Base-by-base conservation (phyloP, 805 yeast genomes). In the Yarrowia sp. region DNA sequence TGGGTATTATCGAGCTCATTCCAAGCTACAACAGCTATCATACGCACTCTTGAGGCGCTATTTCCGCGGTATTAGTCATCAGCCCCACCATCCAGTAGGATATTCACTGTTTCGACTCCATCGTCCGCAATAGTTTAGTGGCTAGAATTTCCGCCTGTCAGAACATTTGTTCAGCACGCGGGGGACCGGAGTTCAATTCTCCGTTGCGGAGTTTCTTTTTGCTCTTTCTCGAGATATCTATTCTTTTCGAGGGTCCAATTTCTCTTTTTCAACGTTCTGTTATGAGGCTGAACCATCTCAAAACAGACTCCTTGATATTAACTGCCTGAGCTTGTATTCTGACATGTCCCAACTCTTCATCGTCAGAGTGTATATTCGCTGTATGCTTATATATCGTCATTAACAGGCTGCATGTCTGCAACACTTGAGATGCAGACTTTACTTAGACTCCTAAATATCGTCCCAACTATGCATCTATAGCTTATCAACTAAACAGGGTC, bases 121-220 rank as follows among this genome's bases (percentile, higher is more conserved):
- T 14, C 49, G n/a, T 61, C 66, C 66, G 66, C 53, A 74, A 76
- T 76, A 76, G 78, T 76, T 76, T 76, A 76, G 77, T 76, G 79
- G 79, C 77, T 74, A 76, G 78, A 76, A 76, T 76, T 72, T 73
- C 77, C 78, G 78, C 77, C 77, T 76, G 78, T 76, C 78, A 76
- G 70, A 61, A 58, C 46, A 24, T 38, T 5, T 39, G 46, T 55
- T 55, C 61, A 55, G 61, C 61, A 55, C 61, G 61, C 61, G 61
- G 61, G 61, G 61, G 61, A 39, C 61, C 61, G 61, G 61, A 55
- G 61, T 55, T 55, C 61, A 55, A 55, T 55, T 55, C 61, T 55
- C 61, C 61, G 61, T 55, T 55, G 61, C 61, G 61, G 61, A 55
- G 61, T 38, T 19, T 19, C 43, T 52, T 52, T 52, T 52, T 52